phyloP scores from a whole-genome alignment of 2,329 filamentous ascomycete genomes.

The Exophiala xenobiotica region DNA sequence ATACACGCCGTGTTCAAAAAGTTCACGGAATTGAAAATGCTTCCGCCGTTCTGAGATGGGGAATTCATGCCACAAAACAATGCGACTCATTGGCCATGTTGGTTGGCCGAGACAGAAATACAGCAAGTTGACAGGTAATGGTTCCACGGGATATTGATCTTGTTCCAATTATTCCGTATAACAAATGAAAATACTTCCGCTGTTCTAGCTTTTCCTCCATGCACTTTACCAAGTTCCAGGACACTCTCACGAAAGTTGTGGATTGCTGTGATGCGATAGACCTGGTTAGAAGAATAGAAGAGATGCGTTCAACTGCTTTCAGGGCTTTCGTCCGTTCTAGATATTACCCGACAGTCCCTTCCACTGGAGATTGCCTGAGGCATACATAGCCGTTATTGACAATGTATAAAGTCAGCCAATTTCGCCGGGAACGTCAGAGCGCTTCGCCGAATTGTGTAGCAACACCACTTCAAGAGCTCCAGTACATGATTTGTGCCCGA shows the following conservation, averaged over 20 bases:
- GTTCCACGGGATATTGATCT: neutral
- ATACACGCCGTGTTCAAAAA: constrained; percentile 45
- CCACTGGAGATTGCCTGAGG: neutral
- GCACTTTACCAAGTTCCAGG: neutral
- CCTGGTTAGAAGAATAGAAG: neutral
- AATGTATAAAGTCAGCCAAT: neutral
- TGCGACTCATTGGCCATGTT: neutral
- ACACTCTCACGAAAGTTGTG: neutral
- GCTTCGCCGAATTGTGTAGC: constrained; percentile 14
- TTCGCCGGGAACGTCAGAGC: constrained; percentile 13
- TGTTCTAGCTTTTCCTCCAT: neutral
- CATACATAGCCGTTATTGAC: neutral
- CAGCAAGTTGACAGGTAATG: neutral
- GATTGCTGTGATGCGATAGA: neutral
- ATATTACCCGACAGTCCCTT: neutral
- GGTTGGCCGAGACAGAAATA: neutral
- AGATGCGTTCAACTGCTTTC: neutral
- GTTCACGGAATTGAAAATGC: constrained; percentile 45
- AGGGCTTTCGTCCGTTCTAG: neutral
- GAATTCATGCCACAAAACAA: neutral
- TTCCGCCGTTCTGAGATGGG: constrained; percentile 34
- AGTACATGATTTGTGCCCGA: neutral
- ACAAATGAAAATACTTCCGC: neutral
- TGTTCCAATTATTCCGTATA: neutral
- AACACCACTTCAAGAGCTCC: constrained; percentile 8